Evolutionary conservation across 179 eudicot species (phyloP), one percentile per base, ranked within the genome.

Genomic region (Sideroxylon spinosum): DNA sequence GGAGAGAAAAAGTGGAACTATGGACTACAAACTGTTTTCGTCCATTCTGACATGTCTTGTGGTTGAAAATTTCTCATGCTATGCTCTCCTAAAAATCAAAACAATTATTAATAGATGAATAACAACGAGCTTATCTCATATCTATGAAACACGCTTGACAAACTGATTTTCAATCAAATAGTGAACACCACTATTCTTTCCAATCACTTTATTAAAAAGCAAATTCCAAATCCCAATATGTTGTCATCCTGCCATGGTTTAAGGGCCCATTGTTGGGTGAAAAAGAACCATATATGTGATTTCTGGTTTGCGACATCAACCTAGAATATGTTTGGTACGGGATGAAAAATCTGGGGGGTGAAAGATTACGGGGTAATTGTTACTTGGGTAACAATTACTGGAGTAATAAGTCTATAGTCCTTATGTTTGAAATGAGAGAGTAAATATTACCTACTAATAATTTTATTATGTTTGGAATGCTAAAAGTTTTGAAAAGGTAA

Each of bases 261-360:
- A 76, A 46, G 78, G 78, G 78, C 50, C 72, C 78, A 65, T 65
- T 63, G 2, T 44, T 20, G 20, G 46, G 57, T 46, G 78, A 25
- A n/a, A 75, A 62, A 8, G 17, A 13, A 8, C 7, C 22, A 9
- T 22, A 17, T 70, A 8, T 70, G 57, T 13, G 17, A 52, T 71
- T 71, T 29, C 3, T 44, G 59, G 13, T 44, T 63, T 37, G 67
- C 67, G 32, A n/a, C n/a, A n/a, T n/a, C n/a, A n/a, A n/a, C n/a
- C n/a, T n/a, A n/a, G n/a, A n/a, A n/a, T n/a, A n/a, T n/a, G n/a
- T n/a, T n/a, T n/a, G n/a, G n/a, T n/a, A n/a, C n/a, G n/a, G n/a
- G n/a, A n/a, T n/a, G n/a, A n/a, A n/a, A n/a, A n/a, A n/a, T n/a
- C n/a, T n/a, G n/a, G n/a, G n/a, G n/a, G n/a, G n/a, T n/a, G n/a